Base-by-base conservation (phyloP, 1,284 basidiomycete species). In the Pisolithus thermaeus region DNA sequence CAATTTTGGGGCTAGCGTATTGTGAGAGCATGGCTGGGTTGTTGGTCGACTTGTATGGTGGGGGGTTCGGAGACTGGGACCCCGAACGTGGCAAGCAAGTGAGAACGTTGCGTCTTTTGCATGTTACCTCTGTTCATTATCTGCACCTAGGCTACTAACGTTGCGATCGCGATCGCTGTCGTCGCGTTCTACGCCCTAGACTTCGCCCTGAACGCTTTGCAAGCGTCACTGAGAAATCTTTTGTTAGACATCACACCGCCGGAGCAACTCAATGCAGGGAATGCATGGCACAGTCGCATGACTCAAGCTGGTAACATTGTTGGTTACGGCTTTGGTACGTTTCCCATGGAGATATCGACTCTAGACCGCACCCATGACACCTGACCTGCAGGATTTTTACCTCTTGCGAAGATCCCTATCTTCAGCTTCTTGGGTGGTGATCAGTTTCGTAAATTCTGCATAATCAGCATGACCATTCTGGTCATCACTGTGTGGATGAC, bases 271-370 rank as follows among this genome's bases (percentile, higher is more conserved):
- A 93, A 87, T 57, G 78, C 84, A 14, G 94, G 90, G 6, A 99
- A 97, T 71, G 96, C 96, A n/a, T 99, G 96, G 95, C 93, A 97
- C 60, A 92, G 94, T 16, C 78, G 92, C 52, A 95, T 97, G 89
- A 87, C 84, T 45, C 92, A 97, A 65, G 84, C 92, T n/a, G 94
- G 92, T 23, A 97, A 94, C 63, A 95, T 97, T 50, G 70, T 95
- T 58, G 94, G 95, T 1, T 97, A 87, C 69, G 90, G 89, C 1
- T 87, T 94, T 62, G 92, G 90, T 86, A 64, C 54, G 78, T 65
- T 36, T 23, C 46, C 20, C 11, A 32, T 4, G 39, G 18, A 23
- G 39, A 40, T 40, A 12, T 14, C 12, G 32, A 14, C 12, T 35
- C 32, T 12, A 12, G 32, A 35, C 14, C 6, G 39, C 14, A 40